A percentile compares a stretch with the other conserved stretches of the same genome.
phyloP scores from a whole-genome alignment of 768 basidiomycete species.

The Russula emetica region DNA sequence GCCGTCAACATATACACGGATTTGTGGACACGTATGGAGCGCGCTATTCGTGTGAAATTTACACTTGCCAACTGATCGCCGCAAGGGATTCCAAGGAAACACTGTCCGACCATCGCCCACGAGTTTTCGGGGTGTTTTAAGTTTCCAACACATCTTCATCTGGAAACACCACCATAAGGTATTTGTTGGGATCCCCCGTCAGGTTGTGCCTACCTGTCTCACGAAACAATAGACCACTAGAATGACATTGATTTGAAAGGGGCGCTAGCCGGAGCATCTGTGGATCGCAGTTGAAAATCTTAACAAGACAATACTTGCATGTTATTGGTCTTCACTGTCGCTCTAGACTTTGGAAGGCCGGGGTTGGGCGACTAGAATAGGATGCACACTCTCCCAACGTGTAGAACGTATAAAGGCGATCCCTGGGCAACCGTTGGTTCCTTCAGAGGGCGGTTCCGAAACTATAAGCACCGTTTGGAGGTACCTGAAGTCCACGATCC shows the following conservation, averaged over 20 bases:
- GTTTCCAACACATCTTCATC: neutral
- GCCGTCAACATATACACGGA: neutral
- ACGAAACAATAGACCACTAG: constrained; percentile 14
- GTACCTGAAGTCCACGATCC: constrained; percentile 21
- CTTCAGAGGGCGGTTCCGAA: constrained; percentile 8
- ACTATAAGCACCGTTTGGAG: constrained; percentile 1
- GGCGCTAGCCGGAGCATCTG: neutral
- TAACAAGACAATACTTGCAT: constrained; percentile 3
- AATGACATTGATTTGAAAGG: neutral
- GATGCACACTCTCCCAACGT: neutral
- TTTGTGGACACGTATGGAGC: constrained; percentile 2
- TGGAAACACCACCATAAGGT: neutral
- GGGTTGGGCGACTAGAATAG: neutral
- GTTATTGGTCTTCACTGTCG: neutral
- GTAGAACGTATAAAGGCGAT: neutral
- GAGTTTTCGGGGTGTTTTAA: neutral
- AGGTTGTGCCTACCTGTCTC: neutral
- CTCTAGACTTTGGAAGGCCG: neutral
- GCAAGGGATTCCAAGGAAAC: neutral
- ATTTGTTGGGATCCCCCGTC: neutral
- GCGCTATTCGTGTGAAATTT: neutral
- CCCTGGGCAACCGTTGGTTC: neutral
- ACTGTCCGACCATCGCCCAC: constrained; percentile 4
- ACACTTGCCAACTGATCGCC: neutral
- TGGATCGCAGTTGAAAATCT: constrained; percentile 8